A percentile compares a stretch with the other conserved stretches of the same genome.
phyloP scores from a whole-genome alignment of 1,284 basidiomycete genomes.

The Blastosporella zonata region DNA sequence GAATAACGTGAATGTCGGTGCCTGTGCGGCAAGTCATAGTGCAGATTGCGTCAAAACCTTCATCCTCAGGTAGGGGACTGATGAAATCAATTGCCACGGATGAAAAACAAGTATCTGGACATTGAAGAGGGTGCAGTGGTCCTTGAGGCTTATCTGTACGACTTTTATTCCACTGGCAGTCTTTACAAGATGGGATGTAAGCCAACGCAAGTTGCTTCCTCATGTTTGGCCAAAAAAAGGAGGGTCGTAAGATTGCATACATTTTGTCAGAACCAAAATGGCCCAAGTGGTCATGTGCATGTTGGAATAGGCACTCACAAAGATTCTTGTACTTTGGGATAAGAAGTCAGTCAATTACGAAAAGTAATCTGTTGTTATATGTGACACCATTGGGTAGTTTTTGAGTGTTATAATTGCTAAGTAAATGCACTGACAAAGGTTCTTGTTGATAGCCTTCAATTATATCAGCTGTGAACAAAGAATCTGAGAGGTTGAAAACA shows the following conservation, averaged over 20 bases:
- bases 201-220: not conserved
- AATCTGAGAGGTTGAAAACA: too few relatives aligned
- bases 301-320: not conserved
- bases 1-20: too few relatives aligned
- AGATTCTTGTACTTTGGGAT: not conserved
- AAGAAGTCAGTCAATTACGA: not conserved
- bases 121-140: too few relatives aligned
- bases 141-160: too few relatives aligned
- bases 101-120: too few relatives aligned
- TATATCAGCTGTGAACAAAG: too few relatives aligned
- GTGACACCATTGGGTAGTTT: not conserved
- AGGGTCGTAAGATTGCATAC: not conserved
- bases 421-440: too few relatives aligned
- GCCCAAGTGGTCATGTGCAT: not conserved
- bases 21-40: too few relatives aligned
- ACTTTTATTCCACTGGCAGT: not conserved
- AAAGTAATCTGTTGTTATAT: not conserved
- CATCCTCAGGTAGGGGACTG: too few relatives aligned
- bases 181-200: not conserved
- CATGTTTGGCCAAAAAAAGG: not conserved
- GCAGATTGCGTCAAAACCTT: too few relatives aligned
- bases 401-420: not conserved
- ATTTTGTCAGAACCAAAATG: not conserved
- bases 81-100: too few relatives aligned
- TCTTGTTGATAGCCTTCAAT: too few relatives aligned